A percentile compares a stretch with the other conserved stretches of the same genome.
These are phyloP conservation scores for Penicillium steckii DNA, from an alignment of 495 filamentous ascomycete genomes.

Conservation along the genomic window DNA sequence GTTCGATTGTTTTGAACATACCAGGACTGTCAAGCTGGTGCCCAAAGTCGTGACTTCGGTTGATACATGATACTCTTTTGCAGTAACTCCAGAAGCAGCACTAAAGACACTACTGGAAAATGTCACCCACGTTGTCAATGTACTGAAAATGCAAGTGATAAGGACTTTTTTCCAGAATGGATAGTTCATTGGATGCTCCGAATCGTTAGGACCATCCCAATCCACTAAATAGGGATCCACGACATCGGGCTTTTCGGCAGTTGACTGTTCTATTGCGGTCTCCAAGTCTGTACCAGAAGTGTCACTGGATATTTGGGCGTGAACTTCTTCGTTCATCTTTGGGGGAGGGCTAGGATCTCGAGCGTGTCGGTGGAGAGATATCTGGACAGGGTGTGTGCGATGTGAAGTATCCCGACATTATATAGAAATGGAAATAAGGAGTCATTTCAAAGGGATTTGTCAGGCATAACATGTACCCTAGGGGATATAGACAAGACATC, in stretches of 20 bases:
- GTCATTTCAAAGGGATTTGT: not conserved
- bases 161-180: conserved; percentile 55
- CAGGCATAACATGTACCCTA: not conserved
- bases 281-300: not conserved
- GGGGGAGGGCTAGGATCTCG: not conserved
- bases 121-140: conserved; percentile 48
- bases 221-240: conserved; percentile 1
- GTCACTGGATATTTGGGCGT: not conserved
- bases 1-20: not conserved
- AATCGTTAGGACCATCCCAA: conserved; percentile 37
- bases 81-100: conserved; percentile 34
- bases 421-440: not conserved
- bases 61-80: conserved; percentile 40
- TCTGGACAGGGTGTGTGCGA: not conserved
- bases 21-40: conserved; percentile 46
- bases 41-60: conserved; percentile 46
- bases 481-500: too few species aligned
- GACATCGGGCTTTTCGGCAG: not conserved
- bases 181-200: conserved; percentile 62
- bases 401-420: not conserved
- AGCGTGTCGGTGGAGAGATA: not conserved
- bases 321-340: not conserved
- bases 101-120: conserved; percentile 51
- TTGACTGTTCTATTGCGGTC: not conserved
- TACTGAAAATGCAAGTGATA: conserved; percentile 53